These are phyloP conservation scores for Spiraea crenata DNA, from an alignment of 331 rosid species.

Conservation along the genomic window DNA sequence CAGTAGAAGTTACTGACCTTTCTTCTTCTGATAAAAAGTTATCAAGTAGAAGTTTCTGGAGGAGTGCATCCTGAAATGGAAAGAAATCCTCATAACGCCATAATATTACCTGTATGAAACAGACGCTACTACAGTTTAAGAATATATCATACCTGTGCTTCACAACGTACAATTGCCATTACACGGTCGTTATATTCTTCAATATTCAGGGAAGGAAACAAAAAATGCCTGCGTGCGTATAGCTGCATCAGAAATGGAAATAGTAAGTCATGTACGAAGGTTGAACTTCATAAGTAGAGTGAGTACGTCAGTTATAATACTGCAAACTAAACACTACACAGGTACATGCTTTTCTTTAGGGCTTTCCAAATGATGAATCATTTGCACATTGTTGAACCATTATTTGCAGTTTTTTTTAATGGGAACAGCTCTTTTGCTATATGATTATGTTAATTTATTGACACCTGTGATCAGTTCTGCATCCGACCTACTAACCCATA, in stretches of 20 bases:
- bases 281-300: constrained; percentile 13
- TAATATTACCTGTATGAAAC: neutral
- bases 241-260: constrained; percentile 56
- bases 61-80: constrained; percentile 73
- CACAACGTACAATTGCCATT: constrained; percentile 93
- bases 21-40: constrained; percentile 68
- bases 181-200: constrained; percentile 87
- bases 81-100: constrained; percentile 15
- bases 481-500: neutral
- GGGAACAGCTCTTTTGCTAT: neutral
- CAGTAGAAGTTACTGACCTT: constrained; percentile 59
- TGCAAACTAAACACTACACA: neutral
- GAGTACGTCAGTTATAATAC: neutral
- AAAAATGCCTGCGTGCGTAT: constrained; percentile 92
- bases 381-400: neutral
- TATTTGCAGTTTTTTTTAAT: neutral
- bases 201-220: constrained; percentile 78
- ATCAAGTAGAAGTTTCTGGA: constrained; percentile 68
- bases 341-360: neutral
- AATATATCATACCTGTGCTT: constrained; percentile 70
- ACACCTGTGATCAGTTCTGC: neutral
- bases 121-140: neutral
- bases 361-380: constrained; percentile 7
- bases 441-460: neutral
- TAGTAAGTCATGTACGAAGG: constrained; percentile 26